These are phyloP conservation scores for Tolypocladium sp. DNA, from an alignment of 2,329 filamentous ascomycete species.

Conservation along the genomic window DNA sequence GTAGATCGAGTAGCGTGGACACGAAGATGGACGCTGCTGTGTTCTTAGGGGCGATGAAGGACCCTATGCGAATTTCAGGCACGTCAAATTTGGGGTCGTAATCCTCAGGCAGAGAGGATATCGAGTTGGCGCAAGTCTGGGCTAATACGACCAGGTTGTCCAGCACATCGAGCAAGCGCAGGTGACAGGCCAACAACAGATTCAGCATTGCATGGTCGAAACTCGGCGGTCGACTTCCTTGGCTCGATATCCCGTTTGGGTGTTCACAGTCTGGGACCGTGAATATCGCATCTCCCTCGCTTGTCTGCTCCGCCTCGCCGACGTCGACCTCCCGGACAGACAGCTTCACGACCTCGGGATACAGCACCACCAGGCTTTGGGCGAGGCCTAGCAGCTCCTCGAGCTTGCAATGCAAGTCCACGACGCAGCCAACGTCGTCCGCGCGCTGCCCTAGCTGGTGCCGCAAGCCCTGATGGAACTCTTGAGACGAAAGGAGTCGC, in stretches of 20 bases:
- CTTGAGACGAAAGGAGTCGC: slow-evolving; percentile 3
- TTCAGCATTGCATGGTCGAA: slow-evolving; percentile 26
- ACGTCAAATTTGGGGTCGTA: slow-evolving; percentile 23
- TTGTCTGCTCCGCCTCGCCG: not conserved
- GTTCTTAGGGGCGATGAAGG: slow-evolving; percentile 22
- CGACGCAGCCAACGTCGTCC: slow-evolving; percentile 12
- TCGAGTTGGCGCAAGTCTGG: slow-evolving; percentile 20
- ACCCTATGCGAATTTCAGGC: slow-evolving; percentile 30
- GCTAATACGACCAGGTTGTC: slow-evolving; percentile 21
- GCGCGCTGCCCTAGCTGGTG: slow-evolving; percentile 13
- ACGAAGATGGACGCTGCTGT: slow-evolving; percentile 23
- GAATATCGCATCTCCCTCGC: not conserved
- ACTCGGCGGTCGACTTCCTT: not conserved
- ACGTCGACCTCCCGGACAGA: not conserved
- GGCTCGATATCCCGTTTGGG: not conserved
- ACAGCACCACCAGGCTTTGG: slow-evolving; percentile 25
- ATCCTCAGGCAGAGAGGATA: slow-evolving; percentile 14
- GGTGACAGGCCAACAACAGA: slow-evolving; percentile 27
- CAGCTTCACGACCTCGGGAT: slow-evolving; percentile 18
- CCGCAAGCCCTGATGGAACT: slow-evolving; percentile 9
- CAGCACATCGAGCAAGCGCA: slow-evolving; percentile 26
- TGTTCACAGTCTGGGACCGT: not conserved
- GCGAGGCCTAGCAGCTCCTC: slow-evolving; percentile 23
- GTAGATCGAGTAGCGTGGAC: slow-evolving; percentile 21
- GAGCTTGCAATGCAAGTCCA: slow-evolving; percentile 15